phyloP scores from a whole-genome alignment of 2,329 filamentous ascomycete genomes.

The Cladosporium sp. region DNA sequence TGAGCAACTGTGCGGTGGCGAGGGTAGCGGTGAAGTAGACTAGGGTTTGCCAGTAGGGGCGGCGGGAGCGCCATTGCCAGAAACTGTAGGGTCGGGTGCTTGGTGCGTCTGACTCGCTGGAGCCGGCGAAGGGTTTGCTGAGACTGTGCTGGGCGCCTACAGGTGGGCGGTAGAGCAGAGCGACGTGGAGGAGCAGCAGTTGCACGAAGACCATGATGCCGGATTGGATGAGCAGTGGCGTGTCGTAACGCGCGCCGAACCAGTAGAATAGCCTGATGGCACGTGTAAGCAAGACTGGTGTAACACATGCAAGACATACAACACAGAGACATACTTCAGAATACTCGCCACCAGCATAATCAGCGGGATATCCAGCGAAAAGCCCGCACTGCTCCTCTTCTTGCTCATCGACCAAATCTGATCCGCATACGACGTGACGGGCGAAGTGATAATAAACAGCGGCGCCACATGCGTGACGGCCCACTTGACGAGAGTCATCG shows the following conservation, averaged over 20 bases:
- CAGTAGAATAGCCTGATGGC: conserved; percentile 65
- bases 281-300: neutral
- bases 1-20: conserved; percentile 64
- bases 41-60: conserved; percentile 79
- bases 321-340: conserved; percentile 51
- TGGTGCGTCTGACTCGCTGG: conserved; percentile 42
- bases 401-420: conserved; percentile 66
- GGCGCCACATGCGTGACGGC: conserved; percentile 39
- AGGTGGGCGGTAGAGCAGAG: conserved; percentile 56
- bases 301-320: neutral
- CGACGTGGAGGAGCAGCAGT: conserved; percentile 60
- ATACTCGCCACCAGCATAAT: conserved; percentile 68
- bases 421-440: conserved; percentile 65
- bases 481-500: conserved; percentile 37
- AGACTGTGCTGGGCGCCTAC: conserved; percentile 34
- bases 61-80: conserved; percentile 76
- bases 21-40: conserved; percentile 65
- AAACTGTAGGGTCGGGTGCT: conserved; percentile 69
- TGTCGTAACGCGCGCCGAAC: conserved; percentile 62
- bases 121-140: conserved; percentile 62
- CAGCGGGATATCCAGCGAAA: conserved; percentile 66
- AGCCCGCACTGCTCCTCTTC: conserved; percentile 60
- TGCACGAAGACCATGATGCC: conserved; percentile 62
- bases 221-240: conserved; percentile 60
- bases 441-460: conserved; percentile 57